Conservation (phyloP, 164 flowering plant species). For the Berberis thunbergii region DNA sequence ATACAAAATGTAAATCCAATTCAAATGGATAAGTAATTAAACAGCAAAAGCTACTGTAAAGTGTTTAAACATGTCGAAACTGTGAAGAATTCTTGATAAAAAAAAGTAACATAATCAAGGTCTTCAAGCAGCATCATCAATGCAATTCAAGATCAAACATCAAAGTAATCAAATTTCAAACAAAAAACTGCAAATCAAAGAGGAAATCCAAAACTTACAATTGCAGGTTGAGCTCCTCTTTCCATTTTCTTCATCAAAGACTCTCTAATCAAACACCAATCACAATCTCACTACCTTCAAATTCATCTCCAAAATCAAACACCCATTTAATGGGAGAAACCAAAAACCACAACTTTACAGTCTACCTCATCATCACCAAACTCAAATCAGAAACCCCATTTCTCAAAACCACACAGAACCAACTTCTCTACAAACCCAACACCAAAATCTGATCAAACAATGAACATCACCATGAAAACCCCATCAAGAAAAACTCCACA, state of each 20-base stretch:
- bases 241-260: conserved; percentile 37
- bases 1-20: too few relatives aligned
- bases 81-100: too few relatives aligned
- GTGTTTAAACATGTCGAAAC: too few relatives aligned
- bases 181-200: not conserved
- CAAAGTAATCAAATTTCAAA: not conserved
- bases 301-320: conserved; percentile 3
- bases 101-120: too few relatives aligned
- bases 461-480: too few relatives aligned
- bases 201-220: conserved; percentile 29
- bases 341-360: not conserved
- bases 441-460: too few relatives aligned
- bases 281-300: conserved; percentile 7
- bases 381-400: conserved; percentile 19
- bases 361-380: not conserved
- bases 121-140: too few relatives aligned
- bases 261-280: conserved; percentile 7
- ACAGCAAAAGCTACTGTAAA: too few relatives aligned
- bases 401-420: not conserved
- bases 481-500: too few relatives aligned
- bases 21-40: too few relatives aligned
- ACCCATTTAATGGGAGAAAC: conserved; percentile 1
- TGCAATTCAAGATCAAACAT: not conserved
- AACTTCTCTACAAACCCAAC: not conserved
- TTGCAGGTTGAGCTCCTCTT: conserved; percentile 65